A percentile compares a stretch with the other conserved stretches of the same genome.
phyloP scores from a whole-genome alignment of 441 rosid genomes.

The Euphorbia schlechtendalii region DNA sequence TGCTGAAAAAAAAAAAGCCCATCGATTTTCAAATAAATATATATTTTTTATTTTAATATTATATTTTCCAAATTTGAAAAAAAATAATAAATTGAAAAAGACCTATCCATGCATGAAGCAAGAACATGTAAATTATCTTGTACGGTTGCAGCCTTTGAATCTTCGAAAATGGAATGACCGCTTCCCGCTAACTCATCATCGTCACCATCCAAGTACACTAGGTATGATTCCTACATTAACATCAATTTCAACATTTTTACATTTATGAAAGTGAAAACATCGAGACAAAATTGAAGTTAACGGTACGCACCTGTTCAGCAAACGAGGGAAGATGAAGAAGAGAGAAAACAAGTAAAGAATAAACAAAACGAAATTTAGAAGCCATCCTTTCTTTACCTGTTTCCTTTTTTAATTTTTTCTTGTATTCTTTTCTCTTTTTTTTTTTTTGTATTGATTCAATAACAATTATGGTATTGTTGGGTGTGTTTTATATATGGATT shows the following conservation, averaged over 20 bases:
- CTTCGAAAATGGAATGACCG: not conserved
- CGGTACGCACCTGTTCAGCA: constrained; percentile 29
- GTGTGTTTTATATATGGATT: not conserved
- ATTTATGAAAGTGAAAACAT: no score
- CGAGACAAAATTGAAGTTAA: no score
- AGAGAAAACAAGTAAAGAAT: constrained; percentile 19
- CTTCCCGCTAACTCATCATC: not conserved
- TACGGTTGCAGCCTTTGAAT: not conserved
- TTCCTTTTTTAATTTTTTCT: not conserved
- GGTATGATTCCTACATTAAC: constrained; percentile 7
- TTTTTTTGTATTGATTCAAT: no score
- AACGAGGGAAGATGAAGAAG: constrained; percentile 24
- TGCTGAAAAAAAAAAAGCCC: not conserved
- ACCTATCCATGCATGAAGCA: not conserved
- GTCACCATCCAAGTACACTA: constrained; percentile 11
- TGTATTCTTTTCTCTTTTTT: no score
- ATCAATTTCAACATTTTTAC: no score
- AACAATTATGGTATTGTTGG: no score
- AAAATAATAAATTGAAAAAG: not conserved
- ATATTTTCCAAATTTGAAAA: no score
- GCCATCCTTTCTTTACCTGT: not conserved
- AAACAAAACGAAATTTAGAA: not conserved
- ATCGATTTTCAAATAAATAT: no score
- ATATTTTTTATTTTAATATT: no score
- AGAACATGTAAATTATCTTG: constrained; percentile 9